Base-by-base conservation (phyloP, 441 rosid species). In the Populus hybrid region DNA sequence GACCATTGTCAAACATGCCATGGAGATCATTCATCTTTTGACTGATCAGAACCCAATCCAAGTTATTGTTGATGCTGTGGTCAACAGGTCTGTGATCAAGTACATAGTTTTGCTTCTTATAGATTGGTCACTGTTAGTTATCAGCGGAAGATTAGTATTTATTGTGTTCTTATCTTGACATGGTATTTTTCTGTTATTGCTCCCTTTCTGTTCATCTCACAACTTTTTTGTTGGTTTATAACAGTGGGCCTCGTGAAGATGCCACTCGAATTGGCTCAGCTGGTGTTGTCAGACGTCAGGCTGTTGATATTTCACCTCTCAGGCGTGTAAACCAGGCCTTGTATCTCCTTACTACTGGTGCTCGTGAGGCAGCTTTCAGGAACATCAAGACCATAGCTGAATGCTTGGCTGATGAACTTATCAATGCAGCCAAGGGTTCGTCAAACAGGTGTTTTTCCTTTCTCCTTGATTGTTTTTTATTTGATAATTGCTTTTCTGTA, bases 381-480 rank as follows among this genome's bases (percentile, higher is more conserved):
- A 94, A 91, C 83, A 87, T 94, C 66, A 94, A 92, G 86, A 91
- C 97, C 2, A 89, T 92, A 19, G 95, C 97, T 0, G 97, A 94
- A 68, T 94, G 98, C 38, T 87, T 94, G 81, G 97, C 97, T 66
- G 97, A 92, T 83, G 98, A 94, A 57, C 97, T 94, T 59, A 91
- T 92, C 75, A 94, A 94, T 84, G 97, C 98, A 38, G 95, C 98
- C 0, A 94, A 94, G 86, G 98, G 98, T 30, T 94, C 98, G 18
- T 94, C 98, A 19, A 94, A 92, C 90, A 93, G 95, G 98, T 93
- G 40, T 2, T 2, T 34, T 28, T 69, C 36, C 5, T 9, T 9
- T 10, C 3, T 4, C 2, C 30, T 28, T 28, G 30, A 28, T 28
- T 21, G 18, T 30, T 46, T 38, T 32, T n/a, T 3, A 4, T 28